phyloP scores from a whole-genome alignment of 164 flowering plant species.

The Tetrastigma voinierianum region DNA sequence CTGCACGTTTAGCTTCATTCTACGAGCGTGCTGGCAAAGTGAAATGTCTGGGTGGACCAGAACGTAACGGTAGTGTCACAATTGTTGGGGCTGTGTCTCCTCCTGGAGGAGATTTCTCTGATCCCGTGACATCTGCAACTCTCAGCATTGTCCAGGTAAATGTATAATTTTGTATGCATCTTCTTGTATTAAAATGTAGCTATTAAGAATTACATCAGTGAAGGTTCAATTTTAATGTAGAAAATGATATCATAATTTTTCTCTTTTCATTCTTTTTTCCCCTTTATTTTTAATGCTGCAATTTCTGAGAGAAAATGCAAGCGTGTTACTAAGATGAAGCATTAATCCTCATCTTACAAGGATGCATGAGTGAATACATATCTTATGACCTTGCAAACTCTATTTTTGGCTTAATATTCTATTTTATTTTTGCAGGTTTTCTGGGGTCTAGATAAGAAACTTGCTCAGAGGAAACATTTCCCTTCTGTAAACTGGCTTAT shows the following conservation, averaged over 20 bases:
- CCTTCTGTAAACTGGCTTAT: conserved; percentile 99
- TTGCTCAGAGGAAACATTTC: conserved; percentile 99
- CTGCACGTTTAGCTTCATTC: conserved; percentile 96
- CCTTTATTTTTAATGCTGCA: too few relatives aligned
- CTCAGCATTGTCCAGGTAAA: conserved; percentile 96
- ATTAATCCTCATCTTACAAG: not conserved
- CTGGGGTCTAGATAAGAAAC: conserved; percentile 99
- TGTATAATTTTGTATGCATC: not conserved
- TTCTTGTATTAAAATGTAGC: not conserved
- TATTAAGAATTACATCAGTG: too few relatives aligned
- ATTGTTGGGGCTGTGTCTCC: conserved; percentile 99
- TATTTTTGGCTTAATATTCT: not conserved
- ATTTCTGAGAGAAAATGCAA: too few relatives aligned
- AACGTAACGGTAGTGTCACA: conserved; percentile 97
- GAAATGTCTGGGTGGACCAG: conserved; percentile 96
- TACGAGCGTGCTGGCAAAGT: conserved; percentile 99
- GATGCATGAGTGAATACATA: not conserved
- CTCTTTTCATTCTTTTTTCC: too few relatives aligned
- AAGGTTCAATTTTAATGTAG: too few relatives aligned
- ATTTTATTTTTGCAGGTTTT: conserved; percentile 63
- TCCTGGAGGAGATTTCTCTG: conserved; percentile 99
- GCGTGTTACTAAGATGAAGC: too few relatives aligned
- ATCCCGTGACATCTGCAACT: conserved; percentile 98
- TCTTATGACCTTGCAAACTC: not conserved
- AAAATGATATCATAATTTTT: too few relatives aligned